phyloP scores from a whole-genome alignment of 441 rosid species.

The Brassica hybrid region DNA sequence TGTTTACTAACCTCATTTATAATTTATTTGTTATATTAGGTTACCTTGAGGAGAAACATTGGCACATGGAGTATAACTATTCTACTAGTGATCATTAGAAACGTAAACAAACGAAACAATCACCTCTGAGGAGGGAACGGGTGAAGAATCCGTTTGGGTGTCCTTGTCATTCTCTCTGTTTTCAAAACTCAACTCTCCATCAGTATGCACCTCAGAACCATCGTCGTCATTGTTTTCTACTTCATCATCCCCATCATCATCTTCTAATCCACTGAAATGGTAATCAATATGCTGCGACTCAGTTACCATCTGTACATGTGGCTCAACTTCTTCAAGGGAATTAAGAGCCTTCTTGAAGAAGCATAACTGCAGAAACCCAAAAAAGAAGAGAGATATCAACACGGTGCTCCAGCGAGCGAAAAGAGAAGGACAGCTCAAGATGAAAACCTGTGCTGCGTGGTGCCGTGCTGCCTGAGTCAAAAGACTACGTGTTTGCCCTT shows the following conservation, averaged over 20 bases:
- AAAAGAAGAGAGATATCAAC: constrained; percentile 7
- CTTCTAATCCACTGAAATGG: constrained; percentile 71
- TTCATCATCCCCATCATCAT: constrained; percentile 50
- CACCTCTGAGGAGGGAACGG: constrained; percentile 72
- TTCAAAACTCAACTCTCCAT: constrained; percentile 90
- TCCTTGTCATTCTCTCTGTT: constrained; percentile 58
- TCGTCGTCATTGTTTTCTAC: constrained; percentile 47
- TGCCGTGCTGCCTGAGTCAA: constrained; percentile 82
- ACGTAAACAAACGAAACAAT: constrained; percentile 27
- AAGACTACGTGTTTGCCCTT: constrained; percentile 83
- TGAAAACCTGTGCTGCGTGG: constrained; percentile 81
- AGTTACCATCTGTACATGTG: constrained; percentile 59
- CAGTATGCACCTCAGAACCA: constrained; percentile 54
- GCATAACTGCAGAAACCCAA: constrained; percentile 50
- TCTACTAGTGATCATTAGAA: constrained; percentile 18
- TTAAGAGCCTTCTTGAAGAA: constrained; percentile 69
- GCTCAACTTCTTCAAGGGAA: constrained; percentile 71
- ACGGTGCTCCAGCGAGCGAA: constrained; percentile 10
- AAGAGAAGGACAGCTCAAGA: constrained; percentile 14
- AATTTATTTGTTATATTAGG: not conserved
- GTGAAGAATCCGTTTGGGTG: constrained; percentile 51
- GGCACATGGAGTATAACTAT: constrained; percentile 14
- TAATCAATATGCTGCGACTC: constrained; percentile 70
- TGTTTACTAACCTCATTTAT: constrained; percentile 3
- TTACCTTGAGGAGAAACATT: constrained; percentile 1